Base-by-base conservation (phyloP, 768 basidiomycete genomes). In the Pilatotrama ljubarskyi region DNA sequence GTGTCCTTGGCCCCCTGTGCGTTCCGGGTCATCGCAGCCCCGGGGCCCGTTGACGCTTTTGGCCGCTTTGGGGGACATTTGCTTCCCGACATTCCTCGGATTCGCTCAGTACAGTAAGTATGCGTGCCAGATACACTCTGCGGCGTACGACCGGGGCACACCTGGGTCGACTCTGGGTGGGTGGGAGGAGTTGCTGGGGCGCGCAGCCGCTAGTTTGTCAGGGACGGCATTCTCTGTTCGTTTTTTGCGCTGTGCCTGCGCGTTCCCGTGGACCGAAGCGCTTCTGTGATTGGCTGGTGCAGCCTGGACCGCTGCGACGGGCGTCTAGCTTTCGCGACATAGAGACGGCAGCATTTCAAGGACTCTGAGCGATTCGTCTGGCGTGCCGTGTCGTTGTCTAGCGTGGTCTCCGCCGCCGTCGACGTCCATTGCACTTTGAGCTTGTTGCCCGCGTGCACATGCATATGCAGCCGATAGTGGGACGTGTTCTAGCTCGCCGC, bases 231-330 rank as follows among this genome's bases (percentile, higher is more conserved):
- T 44, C 14, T 44, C 6, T 13, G 22, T 40, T 5, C 29, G 4
- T 32, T 32, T 32, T 32, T 32, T 10, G 29, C 42, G 42, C 42
- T 13, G 14, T 29, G 47, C 20, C 47, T 14, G 44, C 47, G 47
- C 29, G 20, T 26, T 32, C 47, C 20, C 47, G 41, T 35, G 52
- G 53, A 55, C 43, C 53, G 14, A 22, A 25, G 18, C 35, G 43
- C 53, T 35, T 37, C 53, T 35, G 43, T 55, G 53, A 55, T 55
- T 55, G 53, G 53, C 43, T 55, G 42, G 17, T 7, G n/a, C 26
- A 14, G 53, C 20, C 53, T 54, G 53, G 53, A 37, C 43, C 53
- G 53, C 32, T 10, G 4, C 29, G 29, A 10, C 29, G 29, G 29
- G 29, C 29, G 29, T 32, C 29, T 32, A 4, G 4, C 10, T 4